A percentile compares a stretch with the other conserved stretches of the same genome.
These are phyloP conservation scores for Closterium sp. DNA, from an alignment of 139 green algal species.

Conservation along the genomic window DNA sequence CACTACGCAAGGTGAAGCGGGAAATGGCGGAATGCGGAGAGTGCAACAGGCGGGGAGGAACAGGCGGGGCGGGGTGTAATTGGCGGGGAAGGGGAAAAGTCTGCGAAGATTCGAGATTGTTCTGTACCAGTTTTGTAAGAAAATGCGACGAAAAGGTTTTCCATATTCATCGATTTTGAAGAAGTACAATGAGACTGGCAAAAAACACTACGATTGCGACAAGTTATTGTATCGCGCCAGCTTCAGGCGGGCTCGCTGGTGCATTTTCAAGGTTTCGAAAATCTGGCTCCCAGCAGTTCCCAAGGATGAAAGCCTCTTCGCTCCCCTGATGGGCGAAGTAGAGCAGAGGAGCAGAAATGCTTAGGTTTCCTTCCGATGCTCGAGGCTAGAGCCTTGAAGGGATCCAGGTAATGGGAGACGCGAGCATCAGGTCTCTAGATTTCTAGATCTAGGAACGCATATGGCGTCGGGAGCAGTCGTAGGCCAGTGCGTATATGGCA, in stretches of 20 bases:
- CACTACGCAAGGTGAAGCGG: background rate
- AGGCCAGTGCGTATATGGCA: too few relatives aligned
- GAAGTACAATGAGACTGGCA: too few relatives aligned
- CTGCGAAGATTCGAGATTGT: background rate
- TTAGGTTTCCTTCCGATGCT: too few relatives aligned
- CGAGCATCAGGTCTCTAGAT: too few relatives aligned
- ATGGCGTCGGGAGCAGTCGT: too few relatives aligned
- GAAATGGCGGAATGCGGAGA: background rate
- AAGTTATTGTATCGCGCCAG: background rate
- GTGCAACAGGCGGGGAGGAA: background rate
- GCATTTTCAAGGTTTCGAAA: background rate
- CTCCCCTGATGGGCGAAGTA: background rate
- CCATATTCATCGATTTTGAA: too few relatives aligned
- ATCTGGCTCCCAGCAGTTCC: background rate
- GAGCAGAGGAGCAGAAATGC: background rate
- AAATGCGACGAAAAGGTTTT: too few relatives aligned
- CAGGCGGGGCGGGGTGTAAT: background rate
- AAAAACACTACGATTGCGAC: too few relatives aligned
- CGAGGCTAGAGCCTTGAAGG: too few relatives aligned
- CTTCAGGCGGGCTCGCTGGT: background rate
- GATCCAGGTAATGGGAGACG: too few relatives aligned
- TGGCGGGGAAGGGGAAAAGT: background rate
- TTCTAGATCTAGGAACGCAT: too few relatives aligned
- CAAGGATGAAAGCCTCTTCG: background rate
- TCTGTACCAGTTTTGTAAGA: too few relatives aligned